Evolutionary conservation across 148 eudicot genomes (phyloP), one percentile per base, ranked within the genome.

Genomic region (Fagopyrum homotropicum): DNA sequence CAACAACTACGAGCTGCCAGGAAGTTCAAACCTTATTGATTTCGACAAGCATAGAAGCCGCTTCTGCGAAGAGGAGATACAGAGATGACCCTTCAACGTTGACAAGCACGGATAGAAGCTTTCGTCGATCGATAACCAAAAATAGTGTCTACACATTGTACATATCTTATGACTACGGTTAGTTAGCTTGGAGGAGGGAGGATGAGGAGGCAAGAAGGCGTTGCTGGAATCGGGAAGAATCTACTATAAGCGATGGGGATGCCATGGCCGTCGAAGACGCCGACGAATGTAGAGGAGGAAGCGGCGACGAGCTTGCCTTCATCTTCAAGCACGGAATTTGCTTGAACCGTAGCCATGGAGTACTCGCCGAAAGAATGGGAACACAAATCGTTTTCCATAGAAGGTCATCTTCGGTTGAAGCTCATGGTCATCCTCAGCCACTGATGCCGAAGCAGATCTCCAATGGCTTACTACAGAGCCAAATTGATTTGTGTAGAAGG

Each of bases 241-340:
- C n/a, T n/a, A n/a, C n/a, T n/a, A n/a, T n/a, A n/a, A 26, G 98
- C 93, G 72, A 91, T 90, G 45, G 97, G 92, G 11, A 97, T 97
- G 40, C 98, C 98, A 77, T 93, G 98, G 43, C 98, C 98, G 63
- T 93, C 98, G 77, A 86, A 93, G 52, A 93, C 92, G 9, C 97
- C 98, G 43, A 88, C 89, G 72, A 76, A 91, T 56, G 91, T 89
- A 22, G 88, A 83, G 45, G 88, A 85, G 26, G 92, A 89, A 45
- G 92, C 85, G 6, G 92, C 81, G 15, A 79, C 80, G 4, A 93
- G 97, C 73, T 91, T 94, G 68, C 80, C 84, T 76, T 93, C 97
- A 75, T 93, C 98, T 83, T 93, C 98, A 22, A 93, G 84, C 15
- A 22, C 77, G 1, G 94, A 86, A 87, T 93, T 93, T 0, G 97